Evolutionary conservation across 108 stramenopile genomes (phyloP).

Genomic region (Nitzschia palea): DNA sequence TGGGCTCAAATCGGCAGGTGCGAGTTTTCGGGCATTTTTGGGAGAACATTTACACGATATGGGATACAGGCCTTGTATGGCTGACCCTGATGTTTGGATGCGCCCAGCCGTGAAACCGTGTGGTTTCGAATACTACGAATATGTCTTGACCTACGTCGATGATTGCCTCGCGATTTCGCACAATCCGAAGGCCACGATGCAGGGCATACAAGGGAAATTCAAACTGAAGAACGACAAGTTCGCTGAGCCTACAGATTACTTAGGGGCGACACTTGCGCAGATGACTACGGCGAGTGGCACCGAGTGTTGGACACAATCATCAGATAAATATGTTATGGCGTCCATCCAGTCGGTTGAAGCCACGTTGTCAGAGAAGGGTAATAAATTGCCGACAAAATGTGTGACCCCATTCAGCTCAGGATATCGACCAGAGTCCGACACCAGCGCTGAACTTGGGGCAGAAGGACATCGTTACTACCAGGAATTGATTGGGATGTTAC

Average conservation of each 20-base stretch:
- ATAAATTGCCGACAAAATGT: neutral
- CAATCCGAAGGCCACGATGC: neutral
- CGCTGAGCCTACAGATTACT: constrained; percentile 20
- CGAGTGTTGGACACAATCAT: neutral
- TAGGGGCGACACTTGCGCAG: constrained; percentile 14
- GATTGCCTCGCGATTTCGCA: constrained; percentile 17
- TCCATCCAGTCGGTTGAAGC: neutral
- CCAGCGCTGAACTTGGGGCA: constrained; percentile 2
- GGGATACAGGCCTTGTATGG: neutral
- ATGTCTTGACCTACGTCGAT: constrained; percentile 20
- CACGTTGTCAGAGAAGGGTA: neutral
- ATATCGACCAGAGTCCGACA: constrained; percentile 35
- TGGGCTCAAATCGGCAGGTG: constrained; percentile 29
- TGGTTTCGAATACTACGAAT: constrained; percentile 18
- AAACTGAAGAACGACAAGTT: constrained; percentile 14
- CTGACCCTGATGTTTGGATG: constrained; percentile 43
- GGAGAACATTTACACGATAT: neutral
- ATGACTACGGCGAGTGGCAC: neutral
- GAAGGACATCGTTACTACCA: constrained; percentile 9
- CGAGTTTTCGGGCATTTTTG: neutral
- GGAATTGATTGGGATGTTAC: constrained; percentile 40
- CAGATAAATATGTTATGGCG: constrained; percentile 2
- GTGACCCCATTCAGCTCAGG: neutral
- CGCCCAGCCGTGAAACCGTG: constrained; percentile 14
- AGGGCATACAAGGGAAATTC: neutral